Percentiles rank a stretch among this genome's conserved stretches.
phyloP scores from a whole-genome alignment of 1,139 yeast species.

The Taphrina flavorubra region DNA sequence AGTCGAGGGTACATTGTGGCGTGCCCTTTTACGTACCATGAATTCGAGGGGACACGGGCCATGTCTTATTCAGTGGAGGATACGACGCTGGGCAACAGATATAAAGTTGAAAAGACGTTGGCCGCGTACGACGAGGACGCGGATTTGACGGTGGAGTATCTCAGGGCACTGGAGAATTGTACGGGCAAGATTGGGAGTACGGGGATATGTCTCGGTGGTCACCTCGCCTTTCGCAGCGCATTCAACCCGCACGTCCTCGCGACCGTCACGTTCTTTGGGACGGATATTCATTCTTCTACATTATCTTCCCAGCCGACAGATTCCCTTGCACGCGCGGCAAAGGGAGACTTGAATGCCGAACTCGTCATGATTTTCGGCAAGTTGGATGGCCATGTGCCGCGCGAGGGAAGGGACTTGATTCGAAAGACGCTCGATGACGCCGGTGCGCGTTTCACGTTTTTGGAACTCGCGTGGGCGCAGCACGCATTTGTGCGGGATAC shows the following conservation, averaged over 20 bases:
- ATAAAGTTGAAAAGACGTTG: constrained; percentile 70
- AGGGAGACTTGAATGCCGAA: constrained; percentile 59
- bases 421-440: constrained; percentile 66
- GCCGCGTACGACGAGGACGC: constrained; percentile 79
- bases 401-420: constrained; percentile 75
- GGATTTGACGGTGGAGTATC: constrained; percentile 66
- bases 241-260: constrained; percentile 70
- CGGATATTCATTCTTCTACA: constrained; percentile 73
- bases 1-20: constrained; percentile 80
- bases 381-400: constrained; percentile 79
- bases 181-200: constrained; percentile 79
- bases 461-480: constrained; percentile 72
- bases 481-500: constrained; percentile 86
- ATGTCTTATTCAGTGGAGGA: constrained; percentile 74
- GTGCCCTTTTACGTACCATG: constrained; percentile 79
- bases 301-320: constrained; percentile 69
- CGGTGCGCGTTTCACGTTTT: constrained; percentile 68
- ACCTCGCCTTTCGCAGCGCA: constrained; percentile 75
- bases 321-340: constrained; percentile 61
- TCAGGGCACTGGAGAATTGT: constrained; percentile 64
- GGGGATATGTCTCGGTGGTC: constrained; percentile 89
- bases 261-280: constrained; percentile 77
- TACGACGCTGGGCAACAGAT: constrained; percentile 74
- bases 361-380: constrained; percentile 68
- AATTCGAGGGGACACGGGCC: constrained; percentile 68